A percentile compares a stretch with the other conserved stretches of the same genome.
These are phyloP conservation scores for Alternaria sp. DNA, from an alignment of 2,329 filamentous ascomycete species.

Conservation along the genomic window DNA sequence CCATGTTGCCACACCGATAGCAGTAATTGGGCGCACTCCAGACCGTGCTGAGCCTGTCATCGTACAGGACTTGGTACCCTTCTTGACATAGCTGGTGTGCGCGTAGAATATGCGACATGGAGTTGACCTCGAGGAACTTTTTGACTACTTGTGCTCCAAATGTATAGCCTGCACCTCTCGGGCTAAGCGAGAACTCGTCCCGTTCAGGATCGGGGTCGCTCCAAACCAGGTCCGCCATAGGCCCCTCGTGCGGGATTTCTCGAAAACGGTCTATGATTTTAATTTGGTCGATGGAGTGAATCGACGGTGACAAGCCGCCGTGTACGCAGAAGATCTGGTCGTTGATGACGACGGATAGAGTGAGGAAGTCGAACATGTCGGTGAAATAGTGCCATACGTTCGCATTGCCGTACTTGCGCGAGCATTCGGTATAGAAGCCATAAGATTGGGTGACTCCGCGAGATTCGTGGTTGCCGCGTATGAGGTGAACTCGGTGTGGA, in stretches of 20 bases:
- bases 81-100: conserved; percentile 99
- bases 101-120: conserved; percentile 95
- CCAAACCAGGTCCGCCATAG: conserved; percentile 99
- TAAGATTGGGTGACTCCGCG: conserved; percentile 98
- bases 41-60: conserved; percentile 92
- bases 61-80: conserved; percentile 95
- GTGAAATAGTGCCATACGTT: conserved; percentile 99
- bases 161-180: conserved; percentile 93
- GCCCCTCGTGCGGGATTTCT: conserved; percentile 97
- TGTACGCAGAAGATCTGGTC: conserved; percentile 99
- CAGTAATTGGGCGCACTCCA: conserved; percentile 87
- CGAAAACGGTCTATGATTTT: conserved; percentile 99
- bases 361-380: conserved; percentile 99
- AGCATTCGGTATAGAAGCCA: conserved; percentile 98
- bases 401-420: conserved; percentile 96
- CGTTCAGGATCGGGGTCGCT: conserved; percentile 97
- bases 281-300: conserved; percentile 99
- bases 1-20: conserved; percentile 96
- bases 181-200: conserved; percentile 95
- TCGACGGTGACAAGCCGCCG: conserved; percentile 75
- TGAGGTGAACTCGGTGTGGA: conserved; percentile 92
- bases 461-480: conserved; percentile 97
- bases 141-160: conserved; percentile 98
- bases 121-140: conserved; percentile 97
- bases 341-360: conserved; percentile 95